Evolutionary conservation across 2,329 filamentous ascomycete genomes (phyloP).

Genomic region (Scorias spongiosa): DNA sequence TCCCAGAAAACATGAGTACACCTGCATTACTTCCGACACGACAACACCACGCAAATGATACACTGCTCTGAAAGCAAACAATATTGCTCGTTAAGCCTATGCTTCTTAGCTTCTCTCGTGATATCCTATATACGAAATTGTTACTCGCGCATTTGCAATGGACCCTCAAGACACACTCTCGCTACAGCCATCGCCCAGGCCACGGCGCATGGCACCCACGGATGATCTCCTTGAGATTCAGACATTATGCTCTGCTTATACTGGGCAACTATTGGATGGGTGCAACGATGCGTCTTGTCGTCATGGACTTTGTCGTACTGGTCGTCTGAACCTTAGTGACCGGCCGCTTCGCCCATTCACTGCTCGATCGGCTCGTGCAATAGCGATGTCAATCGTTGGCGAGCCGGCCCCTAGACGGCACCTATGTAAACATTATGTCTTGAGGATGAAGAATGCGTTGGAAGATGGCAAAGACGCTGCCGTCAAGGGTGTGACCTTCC

Average conservation of each 20-base stretch:
- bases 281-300: slow-evolving; percentile 53
- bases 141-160: too few relatives aligned
- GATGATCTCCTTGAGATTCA: background rate
- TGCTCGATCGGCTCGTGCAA: slow-evolving; percentile 59
- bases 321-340: slow-evolving; percentile 48
- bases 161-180: background rate
- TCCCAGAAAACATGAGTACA: too few relatives aligned
- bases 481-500: background rate
- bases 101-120: too few relatives aligned
- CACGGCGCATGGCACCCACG: background rate
- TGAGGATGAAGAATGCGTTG: slow-evolving; percentile 1
- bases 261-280: slow-evolving; percentile 55
- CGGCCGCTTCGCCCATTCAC: slow-evolving; percentile 63
- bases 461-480: slow-evolving; percentile 13
- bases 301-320: slow-evolving; percentile 65
- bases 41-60: too few relatives aligned
- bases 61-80: too few relatives aligned
- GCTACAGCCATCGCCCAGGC: background rate
- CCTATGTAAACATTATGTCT: slow-evolving; percentile 39
- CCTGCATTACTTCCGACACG: too few relatives aligned
- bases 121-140: too few relatives aligned
- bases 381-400: slow-evolving; percentile 63
- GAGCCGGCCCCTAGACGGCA: slow-evolving; percentile 56
- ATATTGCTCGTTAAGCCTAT: too few relatives aligned
- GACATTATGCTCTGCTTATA: background rate